Conservation (phyloP, 2,329 filamentous ascomycete species). For the Cladosporium sp. region DNA sequence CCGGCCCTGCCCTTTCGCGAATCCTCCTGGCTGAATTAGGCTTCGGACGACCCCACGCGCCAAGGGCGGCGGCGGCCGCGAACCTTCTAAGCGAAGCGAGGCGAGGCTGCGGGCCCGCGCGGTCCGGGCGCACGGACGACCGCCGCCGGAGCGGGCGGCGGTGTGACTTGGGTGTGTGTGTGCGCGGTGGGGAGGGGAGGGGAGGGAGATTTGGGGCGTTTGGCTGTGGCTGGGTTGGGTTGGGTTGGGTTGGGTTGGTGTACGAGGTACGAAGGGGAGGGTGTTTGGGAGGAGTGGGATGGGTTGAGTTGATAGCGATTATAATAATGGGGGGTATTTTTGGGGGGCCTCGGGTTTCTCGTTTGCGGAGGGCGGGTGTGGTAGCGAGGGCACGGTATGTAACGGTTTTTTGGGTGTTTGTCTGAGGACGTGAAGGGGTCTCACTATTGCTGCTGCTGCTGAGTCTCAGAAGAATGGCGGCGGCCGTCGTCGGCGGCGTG, state of each 20-base stretch:
- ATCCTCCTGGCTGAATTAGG: no score
- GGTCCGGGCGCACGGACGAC: background rate
- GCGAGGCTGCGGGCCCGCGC: no score
- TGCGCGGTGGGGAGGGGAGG: background rate
- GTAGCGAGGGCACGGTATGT: background rate
- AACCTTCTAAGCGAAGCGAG: no score
- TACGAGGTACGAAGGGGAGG: background rate
- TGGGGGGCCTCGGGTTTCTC: background rate
- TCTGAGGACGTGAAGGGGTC: background rate
- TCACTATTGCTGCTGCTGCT: background rate
- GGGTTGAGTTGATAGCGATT: background rate
- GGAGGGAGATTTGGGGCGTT: background rate
- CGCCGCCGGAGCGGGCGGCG: background rate
- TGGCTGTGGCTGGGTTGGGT: background rate
- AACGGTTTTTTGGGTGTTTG: background rate
- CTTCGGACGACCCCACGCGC: no score
- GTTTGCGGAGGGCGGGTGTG: constrained; percentile 1
- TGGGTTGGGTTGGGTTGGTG: background rate
- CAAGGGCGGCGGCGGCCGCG: no score
- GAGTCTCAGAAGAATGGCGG: background rate
- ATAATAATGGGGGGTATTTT: background rate
- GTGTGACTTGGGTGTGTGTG: background rate
- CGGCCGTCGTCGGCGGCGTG: background rate
- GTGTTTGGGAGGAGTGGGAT: background rate
- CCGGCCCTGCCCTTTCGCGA: no score